Base-by-base conservation (phyloP, 176 grass and related monocot species). In the Ampelocalamus luodianensis region DNA sequence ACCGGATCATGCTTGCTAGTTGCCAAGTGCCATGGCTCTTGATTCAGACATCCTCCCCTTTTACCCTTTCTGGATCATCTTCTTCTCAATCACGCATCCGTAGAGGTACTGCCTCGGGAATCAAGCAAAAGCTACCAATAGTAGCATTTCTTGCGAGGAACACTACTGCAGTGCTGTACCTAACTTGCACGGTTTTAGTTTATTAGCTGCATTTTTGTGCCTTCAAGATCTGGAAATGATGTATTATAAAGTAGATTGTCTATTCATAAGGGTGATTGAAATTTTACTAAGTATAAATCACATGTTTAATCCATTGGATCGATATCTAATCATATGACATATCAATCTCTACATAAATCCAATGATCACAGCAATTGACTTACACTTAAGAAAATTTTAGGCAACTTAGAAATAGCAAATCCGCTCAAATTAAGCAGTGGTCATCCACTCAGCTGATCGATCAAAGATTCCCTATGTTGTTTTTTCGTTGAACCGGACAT, bases 401-500 rank as follows among this genome's bases (percentile, higher is more conserved):
- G n/a, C n/a, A n/a, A n/a, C n/a, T n/a, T n/a, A n/a, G n/a, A n/a
- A n/a, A n/a, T n/a, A n/a, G n/a, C n/a, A n/a, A n/a, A n/a, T n/a
- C n/a, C n/a, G 88, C 79, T 78, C 61, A 27, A 37, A 78, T 66
- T 27, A 45, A 78, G 84, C 88, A 37, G 79, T 50, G 79, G 66
- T 54, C 74, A 27, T 67, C 84, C 89, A 73, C 84, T 83, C 48
- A 24, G 24, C 79, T 74, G 72, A 34, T 77, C 73, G 60, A 14
- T 48, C 84, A 61, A 80, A 73, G 77, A 66, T 60, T 59, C 58
- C 58, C 24, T n/a, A 63, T 4, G 6, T 15, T 71, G 44, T 54
- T 74, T 29, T 61, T 63, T 50, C 9, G 20, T n/a, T 66, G 79
- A 90, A 78, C 74, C 67, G 3, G 89, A 87, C 89, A 72, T 79